These are phyloP conservation scores for Miamiensis avidus DNA, from an alignment of 169 alveolate genomes.

Conservation along the genomic window DNA sequence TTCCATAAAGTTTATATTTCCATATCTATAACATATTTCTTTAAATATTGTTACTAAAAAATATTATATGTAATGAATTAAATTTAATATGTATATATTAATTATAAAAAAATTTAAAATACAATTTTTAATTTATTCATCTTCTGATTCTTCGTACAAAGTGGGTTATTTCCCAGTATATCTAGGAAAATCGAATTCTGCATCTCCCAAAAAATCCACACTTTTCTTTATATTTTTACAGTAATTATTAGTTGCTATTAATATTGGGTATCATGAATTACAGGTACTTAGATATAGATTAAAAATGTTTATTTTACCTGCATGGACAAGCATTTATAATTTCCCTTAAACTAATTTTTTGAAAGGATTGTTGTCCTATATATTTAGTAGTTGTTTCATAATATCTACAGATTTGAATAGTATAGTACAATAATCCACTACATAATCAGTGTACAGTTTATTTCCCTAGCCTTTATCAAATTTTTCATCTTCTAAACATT, in stretches of 20 bases:
- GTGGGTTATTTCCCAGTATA: not conserved
- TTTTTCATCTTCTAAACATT: not conserved
- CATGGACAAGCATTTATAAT: not conserved
- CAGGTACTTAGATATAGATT: not conserved
- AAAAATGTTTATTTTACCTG: not conserved
- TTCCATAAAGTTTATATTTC: slow-evolving; percentile 6
- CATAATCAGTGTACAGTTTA: not conserved
- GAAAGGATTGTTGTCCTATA: not conserved
- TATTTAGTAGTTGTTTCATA: slow-evolving; percentile 2
- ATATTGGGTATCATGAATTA: not conserved
- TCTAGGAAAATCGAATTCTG: not conserved
- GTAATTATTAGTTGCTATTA: slow-evolving; percentile 4
- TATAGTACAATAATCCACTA: slow-evolving; percentile 19
- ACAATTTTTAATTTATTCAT: slow-evolving; percentile 4
- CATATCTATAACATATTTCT: slow-evolving; percentile 25
- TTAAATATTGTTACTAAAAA: slow-evolving; percentile 15
- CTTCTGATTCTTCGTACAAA: not conserved
- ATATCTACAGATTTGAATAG: slow-evolving; percentile 18
- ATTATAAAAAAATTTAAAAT: not conserved
- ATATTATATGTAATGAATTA: not conserved
- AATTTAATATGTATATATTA: no score
- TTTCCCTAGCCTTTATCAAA: slow-evolving; percentile 5
- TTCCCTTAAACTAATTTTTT: not conserved
- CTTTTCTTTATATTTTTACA: not conserved
- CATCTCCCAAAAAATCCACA: not conserved